Base-by-base conservation (phyloP, 2,329 filamentous ascomycete genomes). In the Penicillium fuscoglaucum region DNA sequence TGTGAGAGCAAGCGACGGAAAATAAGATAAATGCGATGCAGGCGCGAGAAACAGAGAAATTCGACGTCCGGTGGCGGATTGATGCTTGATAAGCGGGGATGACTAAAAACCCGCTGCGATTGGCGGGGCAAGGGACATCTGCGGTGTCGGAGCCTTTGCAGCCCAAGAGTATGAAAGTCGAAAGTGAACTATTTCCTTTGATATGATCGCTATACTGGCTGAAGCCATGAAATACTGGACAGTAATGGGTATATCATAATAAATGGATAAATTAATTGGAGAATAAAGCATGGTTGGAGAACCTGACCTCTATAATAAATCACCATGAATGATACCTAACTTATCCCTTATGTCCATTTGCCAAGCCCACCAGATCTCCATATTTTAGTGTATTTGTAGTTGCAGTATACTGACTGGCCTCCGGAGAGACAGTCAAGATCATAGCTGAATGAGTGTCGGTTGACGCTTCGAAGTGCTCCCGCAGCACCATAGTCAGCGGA, bases 301-400 rank as follows among this genome's bases (percentile, higher is more conserved):
- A 48, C 5, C 21, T 9, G 1, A 4, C 21, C 13, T 35, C 19
- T 7, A 45, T 19, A 29, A 8, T 17, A 31, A 31, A 31, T 13
- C 13, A 21, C 15, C 35, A 9, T 47, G 29, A 1, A 26, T 49
- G 19, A 49, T 26, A 1, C 6, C 24, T 52, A 29, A 29, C 29
- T 29, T 29, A 43, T 28, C 8, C n/a, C 10, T 52, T 52, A 29
- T 52, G 49, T 44, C 49, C 37, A 49, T 55, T 33, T 26, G 52
- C 52, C 6, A 31, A 31, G n/a, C 74, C 77, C 15, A 79, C 71
- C 37, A 80, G 50, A 58, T 73, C 76, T 2, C 72, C 78, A 60
- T 80, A 79, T 55, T 78, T 78, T 15, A 80, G 65, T 6, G 77
- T 77, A 63, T 79, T 79, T 61, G 75, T 67, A 1, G 77, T 79